Evolutionary conservation across 352 stramenopile genomes (phyloP), one percentile per base, ranked within the genome.

Genomic region (Globisporangium echinulatum): DNA sequence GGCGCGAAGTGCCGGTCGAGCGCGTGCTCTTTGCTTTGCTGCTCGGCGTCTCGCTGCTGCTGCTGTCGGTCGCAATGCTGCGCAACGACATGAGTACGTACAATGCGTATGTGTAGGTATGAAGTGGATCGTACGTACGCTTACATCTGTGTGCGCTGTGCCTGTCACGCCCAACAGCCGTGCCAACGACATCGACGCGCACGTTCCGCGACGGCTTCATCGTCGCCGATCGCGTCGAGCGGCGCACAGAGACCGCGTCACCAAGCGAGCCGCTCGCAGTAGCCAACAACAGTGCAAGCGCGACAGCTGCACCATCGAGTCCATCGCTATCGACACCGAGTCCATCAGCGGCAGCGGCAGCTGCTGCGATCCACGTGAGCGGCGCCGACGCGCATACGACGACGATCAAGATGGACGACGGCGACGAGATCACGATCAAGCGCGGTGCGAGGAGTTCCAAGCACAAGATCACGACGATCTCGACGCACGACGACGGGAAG

Each of bases 371-470:
- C 44, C 61, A 71, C 49, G 57, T 76, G 49, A 60, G 62, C 33
- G 69, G 62, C 3, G 60, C 61, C 11, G 67, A 74, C 39, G 70
- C 68, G 7, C 76, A 77, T 51, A 87, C 74, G 58, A 90, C 77
- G 42, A 87, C 72, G 15, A 88, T 90, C 66, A 88, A 85, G 66
- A 88, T 79, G 25, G 71, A 87, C 59, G 78, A 85, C 49, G 80
- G 80, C 48, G 78, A 90, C 61, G 80, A 88, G 68, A 88, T 90
- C 70, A 90, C 81, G 42, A 90, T 90, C 66, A 87, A 87, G 57
- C 76, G 77, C 33, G 40, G 7, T 3, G 68, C 61, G 1, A 65
- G 66, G 13, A 84, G 65, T 37, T 82, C 74, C 38, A 86, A 87
- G 58, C 72, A 75, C 33, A 84, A 85, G 56, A 71, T 87, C 63